Base-by-base conservation (phyloP, 495 filamentous ascomycete genomes). In the Elasticomyces elasticus region DNA sequence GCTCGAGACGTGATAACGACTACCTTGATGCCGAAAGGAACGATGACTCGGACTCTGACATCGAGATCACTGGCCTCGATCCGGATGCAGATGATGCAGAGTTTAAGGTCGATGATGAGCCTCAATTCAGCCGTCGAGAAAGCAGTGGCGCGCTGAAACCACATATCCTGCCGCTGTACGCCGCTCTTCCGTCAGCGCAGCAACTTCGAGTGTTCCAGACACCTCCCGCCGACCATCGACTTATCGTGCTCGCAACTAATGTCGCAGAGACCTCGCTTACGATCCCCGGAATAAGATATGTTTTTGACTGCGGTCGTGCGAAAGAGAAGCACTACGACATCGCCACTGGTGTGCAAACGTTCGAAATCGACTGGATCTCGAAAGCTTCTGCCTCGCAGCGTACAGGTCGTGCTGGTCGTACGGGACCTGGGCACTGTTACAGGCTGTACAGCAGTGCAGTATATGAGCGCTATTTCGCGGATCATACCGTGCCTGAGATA, bases 261-360 rank as follows among this genome's bases (percentile, higher is more conserved):
- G 87, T 99, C 22, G 94, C 94, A 0, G 94, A 99, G 67, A 99
- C 94, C 2, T 89, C 84, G 76, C 74, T 99, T 52, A 99, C 94
- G 0, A 99, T 99, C 40, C 94, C 94, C 2, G 89, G 89, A 17
- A 91, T 95, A 54, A 79, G 86, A 50, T 99, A 96, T 63, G 94
- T 99, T 15, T 95, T 99, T 57, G 94, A 99, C 68, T 84, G 84
- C 62, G 94, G 94, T 27, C 77, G 94, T 37, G 80, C 85, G 1
- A 99, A 99, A 67, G 89, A 95, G 65, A 85, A 89, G 52, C 85
- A 82, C 45, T 97, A 89, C 62, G 83, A 97, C 61, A 72, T 78
- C 13, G 69, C 76, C 20, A 96, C 85, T 10, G 91, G 92, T 10
- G 90, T 99, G 0, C 92, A 97, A 67, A 95, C 82, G 61, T 99